Evolutionary conservation across 2,329 filamentous ascomycete species (phyloP).

Genomic region (Stemphylium lycopersici): DNA sequence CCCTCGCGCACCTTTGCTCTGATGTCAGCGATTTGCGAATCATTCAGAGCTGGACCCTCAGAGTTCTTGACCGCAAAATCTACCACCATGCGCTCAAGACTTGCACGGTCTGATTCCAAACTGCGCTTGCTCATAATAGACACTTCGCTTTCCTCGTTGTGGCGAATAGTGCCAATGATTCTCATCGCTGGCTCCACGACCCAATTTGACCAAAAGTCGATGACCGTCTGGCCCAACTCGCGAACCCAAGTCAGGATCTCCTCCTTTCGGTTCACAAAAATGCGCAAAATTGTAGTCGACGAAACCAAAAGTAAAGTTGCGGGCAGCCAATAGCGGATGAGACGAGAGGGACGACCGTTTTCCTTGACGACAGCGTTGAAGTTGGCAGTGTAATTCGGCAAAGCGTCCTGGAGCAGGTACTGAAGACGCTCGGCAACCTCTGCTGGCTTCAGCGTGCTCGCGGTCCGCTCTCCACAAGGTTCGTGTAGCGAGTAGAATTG

Average conservation of each 20-base stretch:
- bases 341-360: conserved; percentile 75
- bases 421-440: conserved; percentile 71
- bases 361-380: conserved; percentile 63
- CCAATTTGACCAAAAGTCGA: conserved; percentile 97
- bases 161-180: conserved; percentile 88
- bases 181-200: conserved; percentile 83
- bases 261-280: conserved; percentile 74
- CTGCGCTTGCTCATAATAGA: conserved; percentile 96
- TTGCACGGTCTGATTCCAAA: conserved; percentile 86
- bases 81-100: conserved; percentile 95
- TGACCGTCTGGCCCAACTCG: conserved; percentile 76
- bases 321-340: conserved; percentile 90
- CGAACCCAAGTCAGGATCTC: conserved; percentile 81
- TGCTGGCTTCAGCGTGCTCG: conserved; percentile 50
- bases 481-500: conserved; percentile 53
- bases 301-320: conserved; percentile 71
- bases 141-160: conserved; percentile 90
- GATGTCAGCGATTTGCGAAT: conserved; percentile 75
- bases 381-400: conserved; percentile 69
- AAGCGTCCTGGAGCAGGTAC: conserved; percentile 68
- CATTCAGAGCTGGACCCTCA: conserved; percentile 65
- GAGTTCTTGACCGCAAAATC: conserved; percentile 91
- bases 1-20: conserved; percentile 83
- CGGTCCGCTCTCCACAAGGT: conserved; percentile 42
- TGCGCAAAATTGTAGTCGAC: conserved; percentile 81